Conservation (phyloP, 31 red algal species). For the Odonthalia washingtoniensis region DNA sequence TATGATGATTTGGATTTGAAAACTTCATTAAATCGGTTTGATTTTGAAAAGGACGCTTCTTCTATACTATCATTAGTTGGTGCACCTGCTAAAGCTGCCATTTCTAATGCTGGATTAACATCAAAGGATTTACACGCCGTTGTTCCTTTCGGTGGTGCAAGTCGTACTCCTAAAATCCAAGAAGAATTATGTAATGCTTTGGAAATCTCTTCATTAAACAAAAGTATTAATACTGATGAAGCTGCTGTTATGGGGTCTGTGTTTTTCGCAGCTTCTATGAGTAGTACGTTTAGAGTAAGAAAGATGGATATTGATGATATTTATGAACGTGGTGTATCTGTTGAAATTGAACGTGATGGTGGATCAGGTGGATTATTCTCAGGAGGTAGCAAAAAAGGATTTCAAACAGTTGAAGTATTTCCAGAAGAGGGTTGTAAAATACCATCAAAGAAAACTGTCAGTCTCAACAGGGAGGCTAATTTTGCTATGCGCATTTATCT, state of each 20-base stretch:
- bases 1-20: slow-evolving; percentile 74
- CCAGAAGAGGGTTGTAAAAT: slow-evolving; percentile 50
- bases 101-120: slow-evolving; percentile 51
- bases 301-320: slow-evolving; percentile 79
- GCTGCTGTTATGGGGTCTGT: slow-evolving; percentile 81
- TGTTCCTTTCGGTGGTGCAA: slow-evolving; percentile 31
- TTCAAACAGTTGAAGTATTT: slow-evolving; percentile 64
- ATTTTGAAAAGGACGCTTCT: slow-evolving; percentile 68
- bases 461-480: slow-evolving; percentile 67
- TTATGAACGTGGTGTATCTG: slow-evolving; percentile 56
- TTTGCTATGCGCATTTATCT: slow-evolving; percentile 61
- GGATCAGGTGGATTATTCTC: slow-evolving; percentile 60
- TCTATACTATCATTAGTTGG: slow-evolving; percentile 57
- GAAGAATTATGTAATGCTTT: background rate
- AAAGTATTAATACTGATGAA: slow-evolving; percentile 67
- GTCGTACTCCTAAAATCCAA: background rate
- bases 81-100: slow-evolving; percentile 50
- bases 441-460: slow-evolving; percentile 82
- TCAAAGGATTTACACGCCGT: slow-evolving; percentile 69
- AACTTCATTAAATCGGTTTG: slow-evolving; percentile 65
- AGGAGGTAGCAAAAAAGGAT: slow-evolving; percentile 25
- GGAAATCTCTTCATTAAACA: background rate
- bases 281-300: slow-evolving; percentile 78
- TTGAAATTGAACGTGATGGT: slow-evolving; percentile 55
- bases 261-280: slow-evolving; percentile 78